Base-by-base conservation (phyloP, 495 filamentous ascomycete species). In the Hypomontagnella monticulosa region DNA sequence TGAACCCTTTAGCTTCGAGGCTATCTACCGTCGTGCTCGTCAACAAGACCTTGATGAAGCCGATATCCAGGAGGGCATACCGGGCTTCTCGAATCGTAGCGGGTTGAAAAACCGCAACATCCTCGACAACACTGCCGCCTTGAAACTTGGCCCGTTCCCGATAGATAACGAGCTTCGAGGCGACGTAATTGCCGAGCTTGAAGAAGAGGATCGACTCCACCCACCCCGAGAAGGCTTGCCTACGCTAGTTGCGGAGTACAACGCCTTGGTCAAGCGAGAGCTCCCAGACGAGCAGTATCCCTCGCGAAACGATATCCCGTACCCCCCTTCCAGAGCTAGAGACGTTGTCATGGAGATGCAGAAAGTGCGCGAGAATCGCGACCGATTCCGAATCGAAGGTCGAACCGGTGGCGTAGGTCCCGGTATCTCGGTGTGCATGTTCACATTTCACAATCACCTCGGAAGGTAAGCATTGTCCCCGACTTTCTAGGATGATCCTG, bases 401-500 rank as follows among this genome's bases (percentile, higher is more conserved):
- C 84, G 89, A 16, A 92, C 90, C 37, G 91, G 91, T 37, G 93
- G 93, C 23, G 82, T 91, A 48, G 91, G 91, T 5, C 86, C 91
- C 43, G 89, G 85, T 41, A 81, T 96, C 20, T 95, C 92, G 69
- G 87, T 95, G 9, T 91, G 88, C 81, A 97, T 98, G 90, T 97
- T 93, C 70, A 98, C 95, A 0, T 97, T 97, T 69, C 96, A 99
- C 79, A 98, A 99, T 73, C 97, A 92, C 5, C 86, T 90, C 58
- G 91, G 96, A 69, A 88, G 84, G 93, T 96, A 80, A 80, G 86
- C 78, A 47, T 18, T 18, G 9, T 34, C 4, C 57, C 11, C n/a
- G 6, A 15, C 23, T 40, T 9, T 16, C n/a, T 19, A n/a, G 6
- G 0, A 6, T 70, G 18, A 18, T 12, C 5, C 36, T 66, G 56